Base-by-base conservation (phyloP, 2,329 filamentous ascomycete genomes). In the Cercospora nicotianae region DNA sequence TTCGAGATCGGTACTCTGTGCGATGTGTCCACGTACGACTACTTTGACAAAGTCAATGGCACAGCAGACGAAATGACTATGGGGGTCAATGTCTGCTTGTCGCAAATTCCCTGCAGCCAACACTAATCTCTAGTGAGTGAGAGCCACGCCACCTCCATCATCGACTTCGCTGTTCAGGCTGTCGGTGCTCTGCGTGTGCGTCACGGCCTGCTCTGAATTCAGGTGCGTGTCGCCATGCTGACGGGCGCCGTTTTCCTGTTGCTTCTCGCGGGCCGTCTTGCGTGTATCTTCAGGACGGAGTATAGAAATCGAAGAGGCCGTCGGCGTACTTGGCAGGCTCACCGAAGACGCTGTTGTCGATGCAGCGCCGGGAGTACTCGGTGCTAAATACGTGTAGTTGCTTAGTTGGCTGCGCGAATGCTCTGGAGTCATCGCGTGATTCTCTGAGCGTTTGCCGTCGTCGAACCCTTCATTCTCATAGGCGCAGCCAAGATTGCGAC, bases 61-160 rank as follows among this genome's bases (percentile, higher is more conserved):
- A 59, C 9, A 59, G 18, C 16, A 18, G 55, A 9, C 31, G n/a
- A 36, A 20, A 28, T 36, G 23, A 30, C 55, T 36, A n/a, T 20
- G 20, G 13, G 12, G 28, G 55, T 33, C 28, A 36, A 31, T 26
- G 18, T 31, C 28, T 33, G 28, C 16, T 59, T 18, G 55, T 36
- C 55, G 55, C 26, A 3, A 28, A 59, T 33, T 23, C 30, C n/a
- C 28, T 59, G 55, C 51, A 36, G 31, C 53, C 6, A 64, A 30
- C 53, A 62, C 5, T 16, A 62, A 48, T 30, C 53, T 59, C 62
- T 64, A 64, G 51, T 64, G 51, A 64, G 84, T 83, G 28, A 89
- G 75, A 1, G 86, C 86, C 4, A 89, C 79, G 1, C 86, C 87
- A 16, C 83, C 81, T 3, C 81, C 79, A 1, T 87, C 83, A 31